These are phyloP conservation scores for Backusella macrospora DNA, from an alignment of 192 early-diverging fungal genomes.

Conservation along the genomic window DNA sequence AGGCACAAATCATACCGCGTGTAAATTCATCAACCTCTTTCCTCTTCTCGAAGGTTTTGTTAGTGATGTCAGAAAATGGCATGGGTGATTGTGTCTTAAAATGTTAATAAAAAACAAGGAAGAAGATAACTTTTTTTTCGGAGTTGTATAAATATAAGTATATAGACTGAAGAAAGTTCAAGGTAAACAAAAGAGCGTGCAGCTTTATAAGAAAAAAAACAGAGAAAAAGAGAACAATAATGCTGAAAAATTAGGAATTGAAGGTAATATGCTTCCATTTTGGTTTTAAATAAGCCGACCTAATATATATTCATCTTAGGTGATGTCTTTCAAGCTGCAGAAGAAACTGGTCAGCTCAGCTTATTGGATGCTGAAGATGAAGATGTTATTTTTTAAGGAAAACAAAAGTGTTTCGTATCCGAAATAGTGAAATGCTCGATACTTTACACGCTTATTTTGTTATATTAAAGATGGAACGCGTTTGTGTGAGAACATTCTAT, in stretches of 20 bases:
- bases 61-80: no score
- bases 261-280: constrained; percentile 18
- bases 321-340: constrained; percentile 29
- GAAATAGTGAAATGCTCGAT: no score
- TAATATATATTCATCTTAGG: neutral
- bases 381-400: constrained; percentile 32
- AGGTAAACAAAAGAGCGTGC: constrained; percentile 92
- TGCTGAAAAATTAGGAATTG: constrained; percentile 15
- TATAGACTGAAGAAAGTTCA: constrained; percentile 95
- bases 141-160: neutral
- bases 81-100: no score
- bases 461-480: no score
- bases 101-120: no score
- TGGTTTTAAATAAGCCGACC: neutral
- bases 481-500: no score
- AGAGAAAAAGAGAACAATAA: constrained; percentile 8
- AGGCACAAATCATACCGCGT: no score
- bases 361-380: constrained; percentile 39
- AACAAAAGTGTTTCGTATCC: no score
- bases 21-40: no score
- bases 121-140: no score
- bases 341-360: constrained; percentile 40
- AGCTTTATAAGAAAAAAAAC: constrained; percentile 59
- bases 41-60: no score
- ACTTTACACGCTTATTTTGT: no score